A percentile compares a stretch with the other conserved stretches of the same genome.
Conservation (phyloP, 345 rosid genomes). For the Linum trigynum region DNA sequence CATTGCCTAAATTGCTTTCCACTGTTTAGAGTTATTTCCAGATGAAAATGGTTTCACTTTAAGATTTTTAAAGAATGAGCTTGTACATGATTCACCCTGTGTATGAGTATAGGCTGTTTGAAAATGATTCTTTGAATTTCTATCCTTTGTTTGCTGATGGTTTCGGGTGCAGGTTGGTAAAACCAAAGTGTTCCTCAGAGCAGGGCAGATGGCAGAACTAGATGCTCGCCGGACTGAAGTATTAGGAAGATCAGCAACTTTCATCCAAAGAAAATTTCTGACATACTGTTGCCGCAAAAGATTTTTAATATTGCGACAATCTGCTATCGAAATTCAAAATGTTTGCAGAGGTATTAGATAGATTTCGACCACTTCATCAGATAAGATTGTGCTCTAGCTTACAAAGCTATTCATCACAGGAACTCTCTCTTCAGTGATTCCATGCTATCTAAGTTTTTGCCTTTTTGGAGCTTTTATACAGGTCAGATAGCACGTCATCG, state of each 20-base stretch:
- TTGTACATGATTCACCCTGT: not conserved
- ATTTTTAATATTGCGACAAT: conserved; percentile 1
- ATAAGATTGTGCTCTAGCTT: not conserved
- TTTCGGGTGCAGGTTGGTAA: conserved; percentile 5
- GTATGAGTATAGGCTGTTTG: not conserved
- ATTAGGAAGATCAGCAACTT: conserved; percentile 8
- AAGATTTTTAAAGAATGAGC: not conserved
- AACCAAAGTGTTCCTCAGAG: conserved; percentile 9
- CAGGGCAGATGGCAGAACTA: conserved; percentile 10
- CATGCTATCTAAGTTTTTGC: not conserved
- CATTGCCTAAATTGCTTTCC: not conserved
- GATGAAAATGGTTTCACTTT: not conserved
- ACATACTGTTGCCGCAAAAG: conserved; percentile 7
- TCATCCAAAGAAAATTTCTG: conserved; percentile 8
- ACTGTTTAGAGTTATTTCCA: not conserved
- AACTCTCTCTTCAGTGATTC: not conserved
- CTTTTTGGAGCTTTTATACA: not conserved
- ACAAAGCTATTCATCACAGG: not conserved
- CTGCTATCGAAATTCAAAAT: conserved; percentile 5
- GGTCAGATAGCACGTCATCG: not conserved
- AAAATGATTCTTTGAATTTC: not conserved
- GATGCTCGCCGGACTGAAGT: conserved; percentile 11
- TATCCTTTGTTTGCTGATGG: not conserved
- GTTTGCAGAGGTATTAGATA: conserved; percentile 4
- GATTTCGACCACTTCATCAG: not conserved